Conservation (phyloP, 148 eudicot species). For the Polygonum aviculare region DNA sequence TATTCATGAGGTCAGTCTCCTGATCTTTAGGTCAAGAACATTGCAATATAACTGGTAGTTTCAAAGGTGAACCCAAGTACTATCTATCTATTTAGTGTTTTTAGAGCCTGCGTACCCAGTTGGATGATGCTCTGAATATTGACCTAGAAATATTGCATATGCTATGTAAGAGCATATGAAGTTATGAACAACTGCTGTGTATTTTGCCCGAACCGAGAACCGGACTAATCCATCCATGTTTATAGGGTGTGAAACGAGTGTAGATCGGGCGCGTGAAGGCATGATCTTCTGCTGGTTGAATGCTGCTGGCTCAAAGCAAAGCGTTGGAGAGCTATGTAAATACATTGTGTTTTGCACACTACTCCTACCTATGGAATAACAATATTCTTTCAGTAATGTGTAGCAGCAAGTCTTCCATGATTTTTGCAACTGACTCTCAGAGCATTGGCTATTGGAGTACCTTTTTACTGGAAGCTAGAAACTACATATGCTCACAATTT, state of each 20-base stretch:
- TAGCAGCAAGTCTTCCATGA: slow-evolving; percentile 1
- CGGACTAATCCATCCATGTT: not conserved
- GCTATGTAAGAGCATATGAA: not conserved
- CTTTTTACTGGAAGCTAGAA: slow-evolving; percentile 2
- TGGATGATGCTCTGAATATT: not conserved
- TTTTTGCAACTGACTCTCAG: not conserved
- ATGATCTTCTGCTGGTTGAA: not conserved
- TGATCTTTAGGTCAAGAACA: not conserved
- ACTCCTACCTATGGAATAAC: not conserved
- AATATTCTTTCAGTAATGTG: not conserved
- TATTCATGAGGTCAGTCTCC: not conserved
- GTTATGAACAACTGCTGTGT: too few species aligned
- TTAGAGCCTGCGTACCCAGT: not conserved
- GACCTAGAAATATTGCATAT: not conserved
- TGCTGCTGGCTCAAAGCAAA: not conserved
- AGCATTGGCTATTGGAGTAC: not conserved
- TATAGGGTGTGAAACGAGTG: not conserved
- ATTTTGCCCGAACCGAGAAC: not conserved
- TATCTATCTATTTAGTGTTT: too few species aligned
- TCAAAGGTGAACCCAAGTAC: not conserved
- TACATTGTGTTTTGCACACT: not conserved
- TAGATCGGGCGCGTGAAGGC: not conserved
- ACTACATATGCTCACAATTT: not conserved
- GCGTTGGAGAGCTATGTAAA: not conserved
- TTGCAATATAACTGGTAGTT: too few species aligned